These are phyloP conservation scores for Aspergillus fischeri DNA, from an alignment of 2,329 filamentous ascomycete species.

Conservation along the genomic window DNA sequence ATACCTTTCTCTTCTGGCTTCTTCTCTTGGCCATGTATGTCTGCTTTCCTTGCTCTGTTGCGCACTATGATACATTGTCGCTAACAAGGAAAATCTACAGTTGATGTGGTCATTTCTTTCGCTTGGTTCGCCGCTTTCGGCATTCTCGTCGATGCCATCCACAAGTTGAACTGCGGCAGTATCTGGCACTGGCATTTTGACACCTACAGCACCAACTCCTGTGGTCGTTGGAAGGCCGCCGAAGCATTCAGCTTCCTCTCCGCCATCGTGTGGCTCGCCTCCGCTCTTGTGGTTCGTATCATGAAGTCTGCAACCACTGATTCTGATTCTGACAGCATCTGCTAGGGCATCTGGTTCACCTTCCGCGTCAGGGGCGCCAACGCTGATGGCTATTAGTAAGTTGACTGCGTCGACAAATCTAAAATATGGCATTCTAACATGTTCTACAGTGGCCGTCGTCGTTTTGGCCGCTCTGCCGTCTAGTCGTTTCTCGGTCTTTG, in stretches of 20 bases:
- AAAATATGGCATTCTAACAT: background rate
- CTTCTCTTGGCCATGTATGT: constrained; percentile 59
- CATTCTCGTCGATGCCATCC: constrained; percentile 57
- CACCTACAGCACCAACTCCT: constrained; percentile 44
- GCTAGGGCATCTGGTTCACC: constrained; percentile 34
- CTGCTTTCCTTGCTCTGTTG: background rate
- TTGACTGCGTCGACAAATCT: background rate
- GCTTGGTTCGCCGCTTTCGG: constrained; percentile 69
- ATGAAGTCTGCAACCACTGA: background rate
- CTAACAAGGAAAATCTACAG: constrained; percentile 18
- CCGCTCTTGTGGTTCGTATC: constrained; percentile 50
- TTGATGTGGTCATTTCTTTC: constrained; percentile 65
- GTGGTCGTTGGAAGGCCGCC: constrained; percentile 65
- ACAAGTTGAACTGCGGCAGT: constrained; percentile 50
- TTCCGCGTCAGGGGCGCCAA: constrained; percentile 22
- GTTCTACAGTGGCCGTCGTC: constrained; percentile 6
- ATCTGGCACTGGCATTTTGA: constrained; percentile 60
- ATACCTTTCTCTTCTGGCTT: constrained; percentile 66
- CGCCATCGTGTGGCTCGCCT: constrained; percentile 66
- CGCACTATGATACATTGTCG: background rate
- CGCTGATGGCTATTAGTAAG: constrained; percentile 19
- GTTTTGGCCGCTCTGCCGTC: constrained; percentile 9
- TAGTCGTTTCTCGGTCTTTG: background rate
- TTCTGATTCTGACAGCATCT: constrained; percentile 9
- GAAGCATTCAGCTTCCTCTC: constrained; percentile 70